Evolutionary conservation across 2,329 filamentous ascomycete genomes (phyloP), one percentile per base, ranked within the genome.

Genomic region (Verticillium tricorpus): DNA sequence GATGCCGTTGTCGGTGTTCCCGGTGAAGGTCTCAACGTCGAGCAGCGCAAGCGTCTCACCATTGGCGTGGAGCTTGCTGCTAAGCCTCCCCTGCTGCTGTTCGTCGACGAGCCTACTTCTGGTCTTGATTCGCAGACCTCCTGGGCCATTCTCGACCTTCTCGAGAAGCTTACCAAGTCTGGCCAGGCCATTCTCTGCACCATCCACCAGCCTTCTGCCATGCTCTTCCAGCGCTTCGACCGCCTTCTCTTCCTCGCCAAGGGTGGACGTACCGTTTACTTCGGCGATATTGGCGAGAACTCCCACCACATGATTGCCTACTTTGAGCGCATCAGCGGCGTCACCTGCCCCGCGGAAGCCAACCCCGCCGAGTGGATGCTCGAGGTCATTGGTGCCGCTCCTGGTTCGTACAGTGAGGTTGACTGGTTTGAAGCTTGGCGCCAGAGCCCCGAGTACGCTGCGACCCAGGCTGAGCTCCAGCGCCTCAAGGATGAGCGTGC

Each of bases 31-130:
- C 83, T 92, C 40, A 91, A 91, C 70, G 85, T 87, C 15, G 86
- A 89, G 69, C 86, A 89, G 73, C 80, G 86, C 58, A 89, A 89
- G 75, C 90, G 92, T 69, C 83, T 97, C 7, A 97, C 93, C 0
- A 97, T 98, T 65, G 94, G 92, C 76, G 93, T 98, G n/a, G 94
- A 98, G 73, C 84, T 98, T 28, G 93, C 92, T 52, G 94, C 94
- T 7, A 97, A 95, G 78, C 94, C 94, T 6, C 88, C 92, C 50
- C 82, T 97, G 59, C 83, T 97, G 64, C 86, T 97, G 56, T 97
- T 97, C 79, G 86, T 97, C 45, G 94, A 98, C 69, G 94, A 98
- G 76, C 94, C 94, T 15, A 97, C 93, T 3, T 97, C 93, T 32
- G 94, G 94, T 80, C 86, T 97, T 22, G 94, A 97, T 76, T 92